Percentiles rank a stretch among this genome's conserved stretches.
Conservation (phyloP, 768 basidiomycete species). For the Lanmaoa pseudosensibilis region DNA sequence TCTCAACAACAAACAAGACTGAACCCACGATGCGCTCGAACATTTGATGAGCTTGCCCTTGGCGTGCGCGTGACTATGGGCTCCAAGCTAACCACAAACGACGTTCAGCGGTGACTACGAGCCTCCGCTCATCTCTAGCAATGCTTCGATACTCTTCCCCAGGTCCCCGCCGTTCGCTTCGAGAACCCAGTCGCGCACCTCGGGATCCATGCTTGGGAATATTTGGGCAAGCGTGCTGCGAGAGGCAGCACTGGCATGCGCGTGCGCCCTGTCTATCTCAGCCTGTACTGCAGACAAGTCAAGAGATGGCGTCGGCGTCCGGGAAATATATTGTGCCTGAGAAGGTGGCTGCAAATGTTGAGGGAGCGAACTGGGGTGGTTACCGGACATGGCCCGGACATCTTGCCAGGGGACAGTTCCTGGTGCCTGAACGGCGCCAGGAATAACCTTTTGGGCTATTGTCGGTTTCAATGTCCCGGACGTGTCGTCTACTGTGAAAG, state of each 20-base stretch:
- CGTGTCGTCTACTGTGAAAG: slow-evolving; percentile 45
- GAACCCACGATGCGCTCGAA: neutral
- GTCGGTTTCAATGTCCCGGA: slow-evolving; percentile 27
- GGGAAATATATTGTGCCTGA: slow-evolving; percentile 60
- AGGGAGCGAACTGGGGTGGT: slow-evolving; percentile 23
- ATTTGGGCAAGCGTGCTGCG: slow-evolving; percentile 81
- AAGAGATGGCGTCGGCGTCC: slow-evolving; percentile 67
- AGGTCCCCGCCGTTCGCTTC: slow-evolving; percentile 89
- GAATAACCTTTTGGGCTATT: slow-evolving; percentile 25
- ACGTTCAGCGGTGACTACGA: slow-evolving; percentile 9
- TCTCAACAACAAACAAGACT: neutral
- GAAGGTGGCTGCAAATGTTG: slow-evolving; percentile 37
- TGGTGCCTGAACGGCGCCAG: slow-evolving; percentile 49
- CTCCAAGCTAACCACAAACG: neutral
- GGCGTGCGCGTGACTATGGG: neutral
- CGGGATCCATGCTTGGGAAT: slow-evolving; percentile 79
- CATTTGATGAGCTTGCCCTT: neutral
- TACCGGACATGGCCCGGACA: neutral
- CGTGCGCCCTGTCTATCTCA: slow-evolving; percentile 77
- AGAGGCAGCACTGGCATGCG: slow-evolving; percentile 68
- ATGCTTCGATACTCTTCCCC: slow-evolving; percentile 83
- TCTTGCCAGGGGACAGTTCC: slow-evolving; percentile 52
- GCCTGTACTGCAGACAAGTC: slow-evolving; percentile 70
- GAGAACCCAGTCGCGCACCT: slow-evolving; percentile 85
- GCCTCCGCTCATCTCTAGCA: slow-evolving; percentile 67